A percentile compares a stretch with the other conserved stretches of the same genome.
Conservation (phyloP, 192 early-diverging fungal species). For the Backusella luteola region DNA sequence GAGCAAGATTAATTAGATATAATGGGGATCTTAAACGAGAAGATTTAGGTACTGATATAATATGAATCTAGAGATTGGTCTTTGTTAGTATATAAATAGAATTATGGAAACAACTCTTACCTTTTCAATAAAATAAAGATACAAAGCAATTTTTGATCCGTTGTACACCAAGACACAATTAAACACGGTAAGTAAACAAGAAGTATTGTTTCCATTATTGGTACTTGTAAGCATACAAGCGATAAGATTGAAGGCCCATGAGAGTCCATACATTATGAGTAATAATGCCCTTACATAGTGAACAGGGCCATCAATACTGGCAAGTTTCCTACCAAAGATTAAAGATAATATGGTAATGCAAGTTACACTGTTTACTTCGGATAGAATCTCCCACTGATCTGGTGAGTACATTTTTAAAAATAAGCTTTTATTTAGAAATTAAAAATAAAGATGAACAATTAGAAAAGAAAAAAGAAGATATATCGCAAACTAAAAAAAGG, state of each 20-base stretch:
- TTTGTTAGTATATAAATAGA: background rate
- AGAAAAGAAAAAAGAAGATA: background rate
- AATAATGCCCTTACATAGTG: conserved; percentile 43
- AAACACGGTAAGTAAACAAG: conserved; percentile 37
- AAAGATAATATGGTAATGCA: conserved; percentile 42
- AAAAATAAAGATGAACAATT: background rate
- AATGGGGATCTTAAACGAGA: conserved; percentile 33
- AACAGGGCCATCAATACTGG: conserved; percentile 32
- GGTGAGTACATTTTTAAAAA: conserved; percentile 30
- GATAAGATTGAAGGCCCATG: conserved; percentile 47
- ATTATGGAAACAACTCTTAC: conserved; percentile 3
- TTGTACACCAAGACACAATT: conserved; percentile 42
- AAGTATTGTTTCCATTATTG: conserved; percentile 42
- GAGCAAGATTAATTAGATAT: conserved; percentile 38
- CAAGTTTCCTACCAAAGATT: conserved; percentile 46
- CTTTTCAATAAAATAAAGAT: conserved; percentile 50
- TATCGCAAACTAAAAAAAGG: background rate
- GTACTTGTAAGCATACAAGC: conserved; percentile 44
- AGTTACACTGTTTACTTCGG: conserved; percentile 39
- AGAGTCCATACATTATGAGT: conserved; percentile 33
- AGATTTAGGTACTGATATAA: conserved; percentile 23
- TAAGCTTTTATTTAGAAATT: background rate
- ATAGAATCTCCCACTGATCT: conserved; percentile 35
- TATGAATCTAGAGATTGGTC: conserved; percentile 10
- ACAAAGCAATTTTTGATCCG: conserved; percentile 39